Conservation (phyloP, 306 rosid species). For the Medicago lupulina region DNA sequence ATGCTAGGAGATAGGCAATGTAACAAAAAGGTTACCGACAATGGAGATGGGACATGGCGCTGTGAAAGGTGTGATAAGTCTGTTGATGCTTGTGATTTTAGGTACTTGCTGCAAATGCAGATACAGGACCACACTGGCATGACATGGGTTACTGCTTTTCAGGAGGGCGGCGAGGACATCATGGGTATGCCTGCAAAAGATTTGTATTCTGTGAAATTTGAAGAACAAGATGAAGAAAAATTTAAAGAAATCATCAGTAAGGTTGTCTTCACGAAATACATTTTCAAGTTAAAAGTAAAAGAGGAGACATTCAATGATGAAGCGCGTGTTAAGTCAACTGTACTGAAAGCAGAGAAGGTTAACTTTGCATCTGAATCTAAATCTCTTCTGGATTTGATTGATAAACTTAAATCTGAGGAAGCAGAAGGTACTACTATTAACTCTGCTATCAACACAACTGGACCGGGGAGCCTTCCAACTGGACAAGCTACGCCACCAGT, state of each 20-base stretch:
- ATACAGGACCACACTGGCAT: constrained; percentile 85
- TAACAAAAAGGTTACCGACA: constrained; percentile 79
- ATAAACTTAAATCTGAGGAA: constrained; percentile 56
- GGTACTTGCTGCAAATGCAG: constrained; percentile 81
- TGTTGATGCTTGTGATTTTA: constrained; percentile 73
- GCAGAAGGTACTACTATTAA: constrained; percentile 46
- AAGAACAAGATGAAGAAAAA: constrained; percentile 72
- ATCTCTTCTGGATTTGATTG: constrained; percentile 63
- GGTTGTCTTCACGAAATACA: constrained; percentile 64
- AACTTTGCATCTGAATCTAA: constrained; percentile 55
- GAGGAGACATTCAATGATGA: constrained; percentile 90
- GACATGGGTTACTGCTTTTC: constrained; percentile 92
- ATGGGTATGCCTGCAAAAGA: constrained; percentile 81
- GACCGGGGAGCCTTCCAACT: constrained; percentile 43
- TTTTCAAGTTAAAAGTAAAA: constrained; percentile 83
- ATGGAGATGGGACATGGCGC: constrained; percentile 93
- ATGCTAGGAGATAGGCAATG: constrained; percentile 85
- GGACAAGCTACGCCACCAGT: constrained; percentile 49
- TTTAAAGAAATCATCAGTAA: constrained; percentile 67
- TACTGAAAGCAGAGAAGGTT: constrained; percentile 76
- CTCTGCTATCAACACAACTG: constrained; percentile 42
- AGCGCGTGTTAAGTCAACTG: constrained; percentile 81
- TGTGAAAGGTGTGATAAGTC: constrained; percentile 82
- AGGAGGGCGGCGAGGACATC: constrained; percentile 91
- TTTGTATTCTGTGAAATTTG: constrained; percentile 65